A percentile compares a stretch with the other conserved stretches of the same genome.
Evolutionary conservation across 148 eudicot species (phyloP).

Genomic region (Tetragonia tetragonoides): DNA sequence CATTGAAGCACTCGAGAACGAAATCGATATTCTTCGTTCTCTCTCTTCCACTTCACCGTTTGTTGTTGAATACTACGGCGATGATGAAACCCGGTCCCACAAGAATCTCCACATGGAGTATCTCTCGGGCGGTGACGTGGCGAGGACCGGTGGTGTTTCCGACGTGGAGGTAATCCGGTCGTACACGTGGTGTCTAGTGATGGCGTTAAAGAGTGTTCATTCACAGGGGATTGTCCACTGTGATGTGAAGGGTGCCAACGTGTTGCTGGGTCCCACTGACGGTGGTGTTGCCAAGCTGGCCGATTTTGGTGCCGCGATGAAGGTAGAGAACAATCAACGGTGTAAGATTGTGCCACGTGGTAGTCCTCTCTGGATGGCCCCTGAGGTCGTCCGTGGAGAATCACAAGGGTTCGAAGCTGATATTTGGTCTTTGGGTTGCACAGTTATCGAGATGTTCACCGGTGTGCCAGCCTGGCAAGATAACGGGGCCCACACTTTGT

Average conservation of each 20-base stretch:
- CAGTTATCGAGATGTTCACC: constrained; percentile 81
- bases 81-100: constrained; percentile 38
- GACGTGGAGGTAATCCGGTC: constrained; percentile 46
- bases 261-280: constrained; percentile 37
- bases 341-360: constrained; percentile 48
- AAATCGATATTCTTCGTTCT: constrained; percentile 44
- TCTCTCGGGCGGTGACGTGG: constrained; percentile 59
- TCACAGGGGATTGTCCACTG: constrained; percentile 55
- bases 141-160: constrained; percentile 19
- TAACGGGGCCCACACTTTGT: constrained; percentile 45
- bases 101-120: constrained; percentile 69
- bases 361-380: constrained; percentile 92
- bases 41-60: constrained; percentile 59
- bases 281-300: constrained; percentile 52
- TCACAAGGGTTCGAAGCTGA: constrained; percentile 70
- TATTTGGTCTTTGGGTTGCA: constrained; percentile 85
- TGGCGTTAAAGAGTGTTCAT: constrained; percentile 51
- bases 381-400: constrained; percentile 76
- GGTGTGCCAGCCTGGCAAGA: constrained; percentile 72
- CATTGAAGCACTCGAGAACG: constrained; percentile 52
- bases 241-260: constrained; percentile 74
- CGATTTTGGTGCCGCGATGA: constrained; percentile 68
- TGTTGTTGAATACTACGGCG: constrained; percentile 50
- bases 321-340: background rate
- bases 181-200: constrained; percentile 52